Conservation (phyloP, 1,139 yeast genomes). For the Hyphopichia khmerensis region DNA sequence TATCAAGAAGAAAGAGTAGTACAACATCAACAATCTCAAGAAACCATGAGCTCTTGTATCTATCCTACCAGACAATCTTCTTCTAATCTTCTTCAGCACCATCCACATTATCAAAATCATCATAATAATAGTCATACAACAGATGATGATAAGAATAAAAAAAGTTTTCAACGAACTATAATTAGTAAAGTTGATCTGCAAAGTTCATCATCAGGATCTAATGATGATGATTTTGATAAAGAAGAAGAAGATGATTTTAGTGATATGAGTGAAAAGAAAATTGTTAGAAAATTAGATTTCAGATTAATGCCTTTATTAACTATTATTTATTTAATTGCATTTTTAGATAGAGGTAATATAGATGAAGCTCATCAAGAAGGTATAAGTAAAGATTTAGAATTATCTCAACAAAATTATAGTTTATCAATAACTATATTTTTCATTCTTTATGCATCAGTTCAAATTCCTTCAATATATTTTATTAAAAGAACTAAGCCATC, state of each 20-base stretch:
- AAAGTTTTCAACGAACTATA: not conserved
- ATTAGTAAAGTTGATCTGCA: not conserved
- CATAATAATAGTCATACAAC: not conserved
- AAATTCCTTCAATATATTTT: constrained; percentile 14
- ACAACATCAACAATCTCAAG: not conserved
- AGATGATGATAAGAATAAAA: not conserved
- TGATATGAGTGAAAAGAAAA: constrained; percentile 31
- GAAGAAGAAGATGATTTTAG: constrained; percentile 1
- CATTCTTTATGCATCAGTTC: constrained; percentile 17
- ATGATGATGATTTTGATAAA: not conserved
- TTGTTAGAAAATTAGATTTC: constrained; percentile 23
- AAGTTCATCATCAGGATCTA: not conserved
- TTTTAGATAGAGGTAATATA: constrained; percentile 21
- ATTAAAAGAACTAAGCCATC: constrained; percentile 14
- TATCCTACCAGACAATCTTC: too few species aligned
- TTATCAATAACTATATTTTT: constrained; percentile 17
- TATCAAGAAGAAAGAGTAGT: not conserved
- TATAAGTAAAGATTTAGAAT: constrained; percentile 13
- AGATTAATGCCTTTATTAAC: constrained; percentile 16
- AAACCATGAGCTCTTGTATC: not conserved
- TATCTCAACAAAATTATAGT: constrained; percentile 16
- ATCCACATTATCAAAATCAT: too few species aligned
- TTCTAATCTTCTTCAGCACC: not conserved
- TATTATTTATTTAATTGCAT: constrained; percentile 18
- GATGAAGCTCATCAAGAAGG: constrained; percentile 26